Evolutionary conservation across 352 stramenopile genomes (phyloP).

Genomic region (Globisporangium alternatum): DNA sequence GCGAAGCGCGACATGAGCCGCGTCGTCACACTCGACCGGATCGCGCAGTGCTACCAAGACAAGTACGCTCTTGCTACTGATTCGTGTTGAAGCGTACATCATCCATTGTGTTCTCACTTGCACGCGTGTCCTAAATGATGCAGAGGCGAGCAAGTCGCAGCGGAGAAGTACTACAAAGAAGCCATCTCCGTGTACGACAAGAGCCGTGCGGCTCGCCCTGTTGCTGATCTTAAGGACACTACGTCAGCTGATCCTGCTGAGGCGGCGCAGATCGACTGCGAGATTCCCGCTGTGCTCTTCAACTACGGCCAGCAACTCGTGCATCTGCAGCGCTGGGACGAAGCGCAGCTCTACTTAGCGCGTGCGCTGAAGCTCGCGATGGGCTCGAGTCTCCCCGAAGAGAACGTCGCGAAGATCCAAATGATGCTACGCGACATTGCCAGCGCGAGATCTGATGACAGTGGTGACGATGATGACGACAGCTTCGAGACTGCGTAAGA

Average conservation of each 20-base stretch:
- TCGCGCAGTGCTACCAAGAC: conserved; percentile 79
- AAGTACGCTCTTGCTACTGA: conserved; percentile 19
- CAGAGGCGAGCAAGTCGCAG: conserved; percentile 29
- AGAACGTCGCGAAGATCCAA: conserved; percentile 7
- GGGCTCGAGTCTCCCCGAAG: conserved; percentile 2
- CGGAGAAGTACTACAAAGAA: conserved; percentile 43
- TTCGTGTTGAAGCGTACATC: background rate
- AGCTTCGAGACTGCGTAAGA: background rate
- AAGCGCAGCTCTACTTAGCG: conserved; percentile 11
- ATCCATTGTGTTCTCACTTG: background rate
- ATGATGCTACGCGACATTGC: background rate
- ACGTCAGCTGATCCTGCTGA: background rate
- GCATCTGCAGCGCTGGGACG: conserved; percentile 27
- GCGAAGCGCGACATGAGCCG: conserved; percentile 36
- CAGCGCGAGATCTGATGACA: background rate
- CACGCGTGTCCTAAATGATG: background rate
- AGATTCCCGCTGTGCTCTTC: conserved; percentile 28
- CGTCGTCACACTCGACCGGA: conserved; percentile 73
- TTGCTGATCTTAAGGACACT: background rate
- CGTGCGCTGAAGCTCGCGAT: conserved; percentile 5
- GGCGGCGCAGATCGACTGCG: conserved; percentile 21
- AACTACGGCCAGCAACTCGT: conserved; percentile 34
- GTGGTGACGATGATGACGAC: background rate
- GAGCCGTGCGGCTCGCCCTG: background rate
- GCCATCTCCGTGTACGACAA: conserved; percentile 29